A percentile compares a stretch with the other conserved stretches of the same genome.
Conservation (phyloP, 164 flowering plant genomes). For the Chimonanthus salicifolius region DNA sequence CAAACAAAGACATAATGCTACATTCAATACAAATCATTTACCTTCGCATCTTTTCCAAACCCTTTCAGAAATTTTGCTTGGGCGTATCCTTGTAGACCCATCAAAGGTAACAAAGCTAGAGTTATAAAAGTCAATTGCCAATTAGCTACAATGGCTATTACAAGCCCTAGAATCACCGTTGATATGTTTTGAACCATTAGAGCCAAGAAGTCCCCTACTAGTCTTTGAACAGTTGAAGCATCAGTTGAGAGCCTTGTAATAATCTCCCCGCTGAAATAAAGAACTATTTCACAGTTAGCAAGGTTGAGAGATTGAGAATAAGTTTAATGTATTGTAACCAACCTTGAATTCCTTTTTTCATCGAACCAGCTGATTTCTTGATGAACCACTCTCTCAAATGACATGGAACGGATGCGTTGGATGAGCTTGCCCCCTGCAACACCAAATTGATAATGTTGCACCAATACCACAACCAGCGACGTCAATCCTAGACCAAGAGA, state of each 20-base stretch:
- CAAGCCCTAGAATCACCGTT: slow-evolving; percentile 33
- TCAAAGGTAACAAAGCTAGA: slow-evolving; percentile 32
- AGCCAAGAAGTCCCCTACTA: slow-evolving; percentile 52
- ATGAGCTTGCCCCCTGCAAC: slow-evolving; percentile 58
- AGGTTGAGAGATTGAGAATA: neutral
- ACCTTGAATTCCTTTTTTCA: slow-evolving; percentile 47
- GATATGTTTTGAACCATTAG: slow-evolving; percentile 43
- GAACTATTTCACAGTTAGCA: neutral
- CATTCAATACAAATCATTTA: neutral
- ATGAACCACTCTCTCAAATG: slow-evolving; percentile 53
- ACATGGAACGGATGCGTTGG: slow-evolving; percentile 50
- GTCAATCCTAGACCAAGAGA: slow-evolving; percentile 31
- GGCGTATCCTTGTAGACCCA: slow-evolving; percentile 32
- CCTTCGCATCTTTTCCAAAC: slow-evolving; percentile 56
- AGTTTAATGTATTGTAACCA: neutral
- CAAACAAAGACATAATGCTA: too few species aligned
- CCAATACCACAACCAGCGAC: slow-evolving; percentile 23
- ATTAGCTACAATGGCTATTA: slow-evolving; percentile 51
- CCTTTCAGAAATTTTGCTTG: slow-evolving; percentile 35
- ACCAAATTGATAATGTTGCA: slow-evolving; percentile 53
- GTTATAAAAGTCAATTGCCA: slow-evolving; percentile 43
- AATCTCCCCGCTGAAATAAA: slow-evolving; percentile 41
- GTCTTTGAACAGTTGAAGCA: slow-evolving; percentile 34
- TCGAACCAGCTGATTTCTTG: slow-evolving; percentile 51
- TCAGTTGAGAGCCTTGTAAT: slow-evolving; percentile 58